Evolutionary conservation across 805 yeast genomes (phyloP).

Genomic region (Clavispora phyllophila): DNA sequence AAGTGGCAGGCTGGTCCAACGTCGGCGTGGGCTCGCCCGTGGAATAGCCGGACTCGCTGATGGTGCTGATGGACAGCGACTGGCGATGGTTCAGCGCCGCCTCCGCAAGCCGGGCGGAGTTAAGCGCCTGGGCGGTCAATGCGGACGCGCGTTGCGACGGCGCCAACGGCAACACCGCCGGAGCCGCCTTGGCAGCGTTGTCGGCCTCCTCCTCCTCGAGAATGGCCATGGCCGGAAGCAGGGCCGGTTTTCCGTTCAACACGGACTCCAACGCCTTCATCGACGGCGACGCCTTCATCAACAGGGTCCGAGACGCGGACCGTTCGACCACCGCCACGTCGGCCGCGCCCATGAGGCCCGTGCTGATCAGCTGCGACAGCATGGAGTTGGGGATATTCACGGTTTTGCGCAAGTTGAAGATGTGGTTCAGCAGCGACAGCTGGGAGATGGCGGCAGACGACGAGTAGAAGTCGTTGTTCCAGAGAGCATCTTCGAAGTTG

Average conservation of each 20-base stretch:
- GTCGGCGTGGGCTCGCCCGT: slow-evolving; percentile 21
- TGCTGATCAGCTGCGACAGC: slow-evolving; percentile 22
- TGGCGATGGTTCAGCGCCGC: not conserved
- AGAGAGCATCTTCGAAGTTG: slow-evolving; percentile 27
- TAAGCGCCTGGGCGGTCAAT: slow-evolving; percentile 19
- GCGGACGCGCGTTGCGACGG: not conserved
- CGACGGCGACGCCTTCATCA: slow-evolving; percentile 37
- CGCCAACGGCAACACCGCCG: not conserved
- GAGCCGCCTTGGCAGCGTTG: slow-evolving; percentile 8
- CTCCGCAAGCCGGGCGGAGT: slow-evolving; percentile 20
- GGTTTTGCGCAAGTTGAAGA: slow-evolving; percentile 21
- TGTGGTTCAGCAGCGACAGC: slow-evolving; percentile 19
- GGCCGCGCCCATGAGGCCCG: slow-evolving; percentile 8
- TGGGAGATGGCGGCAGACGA: slow-evolving; percentile 18
- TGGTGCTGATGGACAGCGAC: slow-evolving; percentile 15
- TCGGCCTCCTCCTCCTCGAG: slow-evolving; percentile 13
- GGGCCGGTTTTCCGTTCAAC: slow-evolving; percentile 14
- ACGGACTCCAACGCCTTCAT: slow-evolving; percentile 37
- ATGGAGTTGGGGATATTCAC: slow-evolving; percentile 24
- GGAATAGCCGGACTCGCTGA: slow-evolving; percentile 16
- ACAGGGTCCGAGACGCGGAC: slow-evolving; percentile 15
- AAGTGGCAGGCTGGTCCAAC: slow-evolving; percentile 20
- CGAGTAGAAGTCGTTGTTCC: slow-evolving; percentile 31
- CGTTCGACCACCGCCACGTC: not conserved
- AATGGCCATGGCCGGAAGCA: slow-evolving; percentile 5